phyloP scores from a whole-genome alignment of 306 rosid genomes.

The Ammopiptanthus mongolicus region DNA sequence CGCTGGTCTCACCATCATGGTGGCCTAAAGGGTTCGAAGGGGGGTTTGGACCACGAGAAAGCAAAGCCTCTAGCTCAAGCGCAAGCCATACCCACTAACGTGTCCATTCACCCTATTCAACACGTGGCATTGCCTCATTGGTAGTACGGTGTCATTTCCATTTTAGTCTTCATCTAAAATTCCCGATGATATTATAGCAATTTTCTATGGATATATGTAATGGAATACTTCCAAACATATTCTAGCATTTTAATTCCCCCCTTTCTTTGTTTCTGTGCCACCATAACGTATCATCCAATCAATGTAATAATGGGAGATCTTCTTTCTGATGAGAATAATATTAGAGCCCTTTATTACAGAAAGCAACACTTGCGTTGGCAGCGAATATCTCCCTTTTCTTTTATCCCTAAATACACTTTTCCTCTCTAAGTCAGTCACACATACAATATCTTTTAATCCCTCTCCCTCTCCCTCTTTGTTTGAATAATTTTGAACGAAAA shows the following conservation, averaged over 20 bases:
- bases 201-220: constrained; percentile 16
- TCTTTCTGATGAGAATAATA: constrained; percentile 48
- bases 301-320: constrained; percentile 55
- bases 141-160: background rate
- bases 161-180: background rate
- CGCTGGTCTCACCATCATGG: constrained; percentile 47
- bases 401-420: constrained; percentile 16
- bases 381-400: constrained; percentile 49
- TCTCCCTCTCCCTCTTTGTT: background rate
- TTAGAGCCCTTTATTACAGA: constrained; percentile 37
- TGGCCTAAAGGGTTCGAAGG: constrained; percentile 6
- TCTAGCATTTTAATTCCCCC: constrained; percentile 30
- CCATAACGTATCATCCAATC: constrained; percentile 54
- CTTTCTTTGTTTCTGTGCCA: constrained; percentile 42
- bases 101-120: background rate
- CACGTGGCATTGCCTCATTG: constrained; percentile 22
- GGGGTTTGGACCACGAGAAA: constrained; percentile 45
- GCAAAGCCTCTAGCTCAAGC: constrained; percentile 1
- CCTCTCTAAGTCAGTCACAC: constrained; percentile 6
- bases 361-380: constrained; percentile 45
- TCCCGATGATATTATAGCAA: background rate
- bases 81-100: background rate
- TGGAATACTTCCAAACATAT: constrained; percentile 46
- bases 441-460: constrained; percentile 12
- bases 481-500: background rate